Evolutionary conservation across 2,329 filamentous ascomycete genomes (phyloP), one percentile per base, ranked within the genome.

Genomic region (Hypoxylon sp.): DNA sequence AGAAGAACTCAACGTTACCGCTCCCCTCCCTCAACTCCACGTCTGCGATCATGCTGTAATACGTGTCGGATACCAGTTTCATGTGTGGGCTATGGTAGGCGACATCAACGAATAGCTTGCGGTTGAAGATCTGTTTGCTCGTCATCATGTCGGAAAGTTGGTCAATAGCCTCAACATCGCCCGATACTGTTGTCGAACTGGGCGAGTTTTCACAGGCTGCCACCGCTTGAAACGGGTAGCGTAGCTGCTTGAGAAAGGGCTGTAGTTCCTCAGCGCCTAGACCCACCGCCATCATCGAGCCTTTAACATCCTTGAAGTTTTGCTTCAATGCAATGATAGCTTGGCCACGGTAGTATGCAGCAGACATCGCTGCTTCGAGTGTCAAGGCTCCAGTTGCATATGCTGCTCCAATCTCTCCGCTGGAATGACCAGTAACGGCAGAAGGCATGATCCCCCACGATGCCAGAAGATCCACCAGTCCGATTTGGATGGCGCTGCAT

Each of bases 251-350:
- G 34, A 75, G 50, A 6, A 72, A 60, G 5, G 62, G 70, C 67
- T 78, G 78, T 2, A 80, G 75, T 34, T 81, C 80, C 60, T 79
- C 76, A 5, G 80, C 75, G n/a, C 78, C 80, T 1, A 79, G 78
- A 2, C 83, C 86, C 1, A 87, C 84, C 0, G 86, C 86, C 74
- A 87, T 79, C 86, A 88, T 89, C 5, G 80, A 76, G 0, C 86
- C 86, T 4, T 77, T 76, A 0, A 83, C 77, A 0, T 78, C 66
- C 0, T 79, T 79, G 62, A 79, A 75, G 10, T 76, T 78, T 34
- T 76, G 43, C 62, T 79, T 82, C 46, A 84, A 72, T 1, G 77
- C 73, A 4, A 79, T 77, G 6, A 82, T 78, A 11, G 82, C 77
- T 41, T 80, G 78, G 2, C 81, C 83, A 13, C 83, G 78, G 69